Conservation (phyloP, 2,329 filamentous ascomycete species). For the Pseudogymnoascus sp. region DNA sequence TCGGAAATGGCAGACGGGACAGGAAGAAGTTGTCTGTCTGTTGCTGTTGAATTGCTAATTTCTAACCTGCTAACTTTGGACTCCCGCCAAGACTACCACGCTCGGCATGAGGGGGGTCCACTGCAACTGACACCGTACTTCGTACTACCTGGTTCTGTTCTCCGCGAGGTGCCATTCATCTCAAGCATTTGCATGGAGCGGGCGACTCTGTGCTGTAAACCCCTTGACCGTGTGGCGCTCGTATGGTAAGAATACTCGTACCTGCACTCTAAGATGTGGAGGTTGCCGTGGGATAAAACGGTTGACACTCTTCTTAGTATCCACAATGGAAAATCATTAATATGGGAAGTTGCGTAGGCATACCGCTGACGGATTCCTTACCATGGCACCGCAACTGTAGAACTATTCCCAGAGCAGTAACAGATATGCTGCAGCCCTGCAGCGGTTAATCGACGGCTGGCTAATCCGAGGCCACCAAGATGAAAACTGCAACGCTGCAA, state of each 20-base stretch:
- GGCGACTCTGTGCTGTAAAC: not conserved
- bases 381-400: not conserved
- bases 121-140: not conserved
- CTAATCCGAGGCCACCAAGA: not conserved
- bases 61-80: not conserved
- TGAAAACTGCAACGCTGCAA: not conserved
- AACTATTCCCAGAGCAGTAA: not conserved
- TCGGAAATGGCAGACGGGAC: not conserved
- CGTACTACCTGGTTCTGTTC: not conserved
- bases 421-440: not conserved
- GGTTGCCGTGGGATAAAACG: not conserved
- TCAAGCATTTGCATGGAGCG: slow-evolving; percentile 1
- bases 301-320: not conserved
- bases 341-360: slow-evolving; percentile 1
- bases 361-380: not conserved
- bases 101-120: not conserved
- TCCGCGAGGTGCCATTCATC: not conserved
- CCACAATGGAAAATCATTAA: slow-evolving; percentile 7
- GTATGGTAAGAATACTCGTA: slow-evolving; percentile 6
- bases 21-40: not conserved
- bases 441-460: not conserved
- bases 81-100: not conserved
- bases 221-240: not conserved
- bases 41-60: slow-evolving; percentile 3
- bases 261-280: not conserved